Evolutionary conservation across 768 basidiomycete species (phyloP), one percentile per base, ranked within the genome.

Genomic region (Lactifluus subvellereus): DNA sequence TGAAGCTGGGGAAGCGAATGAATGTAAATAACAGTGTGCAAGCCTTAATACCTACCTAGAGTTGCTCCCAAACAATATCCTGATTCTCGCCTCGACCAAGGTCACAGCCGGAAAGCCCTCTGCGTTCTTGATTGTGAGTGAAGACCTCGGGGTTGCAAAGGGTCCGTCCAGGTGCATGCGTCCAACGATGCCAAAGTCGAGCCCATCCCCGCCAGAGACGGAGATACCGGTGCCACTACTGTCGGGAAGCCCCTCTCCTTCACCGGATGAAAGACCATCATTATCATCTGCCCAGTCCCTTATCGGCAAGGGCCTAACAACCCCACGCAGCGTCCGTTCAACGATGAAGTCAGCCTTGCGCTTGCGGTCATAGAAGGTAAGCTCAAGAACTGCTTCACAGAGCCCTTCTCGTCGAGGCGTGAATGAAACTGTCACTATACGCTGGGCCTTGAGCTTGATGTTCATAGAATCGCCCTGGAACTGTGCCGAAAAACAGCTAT

Each of bases 101-200:
- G 37, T 56, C 59, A 49, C 53, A 69, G 33, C 16, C 4, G 61
- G 38, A 57, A 27, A 42, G 33, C 38, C 62, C 27, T n/a, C 66
- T 52, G 27, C 57, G 38, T 32, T 65, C 57, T 45, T 49, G 62
- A 50, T 68, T 45, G 20, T 73, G 48, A 14, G 53, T 47, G 14
- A 71, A 48, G 18, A 38, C 37, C n/a, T 37, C 37, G 38, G 40
- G 8, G 50, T 59, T 9, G 37, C 52, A 27, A 67, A 61, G 4
- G 69, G 71, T 18, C 35, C 52, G 8, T 59, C 48, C 1, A 76
- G 77, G 18, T 68, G 71, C 1, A 62, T 60, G 4, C 72, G 69
- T 14, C 81, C 78, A 3, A 86, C 69, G 42, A 85, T 73, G 3
- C 77, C 83, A 55, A 86, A 81, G 67, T 87, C 78, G 13, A 82